phyloP scores from a whole-genome alignment of 2,329 filamentous ascomycete genomes.

The Verticillium zaregamsianum region DNA sequence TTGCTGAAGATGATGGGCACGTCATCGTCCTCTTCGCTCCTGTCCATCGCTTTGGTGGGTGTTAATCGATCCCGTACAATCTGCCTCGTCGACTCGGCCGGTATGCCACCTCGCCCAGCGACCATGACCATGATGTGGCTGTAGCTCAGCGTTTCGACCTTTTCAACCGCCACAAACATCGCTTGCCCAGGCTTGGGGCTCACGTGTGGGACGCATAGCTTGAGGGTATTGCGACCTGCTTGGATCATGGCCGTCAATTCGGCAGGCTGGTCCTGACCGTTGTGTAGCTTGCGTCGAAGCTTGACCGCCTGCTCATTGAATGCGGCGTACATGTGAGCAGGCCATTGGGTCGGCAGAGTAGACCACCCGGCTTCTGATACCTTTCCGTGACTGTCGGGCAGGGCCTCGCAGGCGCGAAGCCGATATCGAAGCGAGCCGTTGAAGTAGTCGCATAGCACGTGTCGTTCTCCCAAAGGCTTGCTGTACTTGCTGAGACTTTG shows the following conservation, averaged over 20 bases:
- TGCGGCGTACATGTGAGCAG: conserved; percentile 61
- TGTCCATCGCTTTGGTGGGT: conserved; percentile 18
- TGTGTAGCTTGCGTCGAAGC: conserved; percentile 63
- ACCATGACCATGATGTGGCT: conserved; percentile 36
- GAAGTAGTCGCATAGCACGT: conserved; percentile 34
- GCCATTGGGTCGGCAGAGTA: conserved; percentile 64
- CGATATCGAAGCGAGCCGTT: conserved; percentile 61
- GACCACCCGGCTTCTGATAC: conserved; percentile 55
- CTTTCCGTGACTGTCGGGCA: conserved; percentile 13
- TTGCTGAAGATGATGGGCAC: conserved; percentile 53
- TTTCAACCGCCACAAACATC: conserved; percentile 68
- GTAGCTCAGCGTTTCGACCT: conserved; percentile 53
- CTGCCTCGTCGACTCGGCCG: conserved; percentile 45
- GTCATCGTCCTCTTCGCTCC: conserved; percentile 53
- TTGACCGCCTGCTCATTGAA: conserved; percentile 59
- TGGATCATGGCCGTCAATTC: conserved; percentile 63
- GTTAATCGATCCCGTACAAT: conserved; percentile 50
- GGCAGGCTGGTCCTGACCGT: conserved; percentile 70
- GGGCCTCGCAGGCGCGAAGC: conserved; percentile 56
- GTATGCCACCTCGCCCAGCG: conserved; percentile 27
- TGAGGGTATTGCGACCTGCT: conserved; percentile 58
- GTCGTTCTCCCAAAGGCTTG: conserved; percentile 19
- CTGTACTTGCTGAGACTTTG: conserved; percentile 16
- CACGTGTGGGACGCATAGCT: conserved; percentile 37
- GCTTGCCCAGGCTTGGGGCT: conserved; percentile 20